These are phyloP conservation scores for Cylindrodendrum hubeiense DNA, from an alignment of 2,329 filamentous ascomycete species.

Conservation along the genomic window DNA sequence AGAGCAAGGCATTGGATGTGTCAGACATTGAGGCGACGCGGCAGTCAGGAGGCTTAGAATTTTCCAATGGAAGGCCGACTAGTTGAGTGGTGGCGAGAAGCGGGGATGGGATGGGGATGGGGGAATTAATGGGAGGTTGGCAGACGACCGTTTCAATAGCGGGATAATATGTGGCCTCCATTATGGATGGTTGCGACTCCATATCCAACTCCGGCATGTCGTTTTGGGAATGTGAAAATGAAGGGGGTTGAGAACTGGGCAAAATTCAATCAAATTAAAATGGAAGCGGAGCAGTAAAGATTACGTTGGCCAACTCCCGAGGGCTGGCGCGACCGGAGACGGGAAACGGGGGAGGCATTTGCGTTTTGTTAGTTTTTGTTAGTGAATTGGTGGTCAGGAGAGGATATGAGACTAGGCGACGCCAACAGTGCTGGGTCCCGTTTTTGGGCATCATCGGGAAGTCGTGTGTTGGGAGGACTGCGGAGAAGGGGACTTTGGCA, in stretches of 20 bases:
- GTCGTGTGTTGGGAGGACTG: not conserved
- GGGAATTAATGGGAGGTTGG: conserved; percentile 15
- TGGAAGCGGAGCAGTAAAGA: conserved; percentile 8
- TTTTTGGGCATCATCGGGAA: not conserved
- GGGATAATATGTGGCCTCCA: conserved; percentile 7
- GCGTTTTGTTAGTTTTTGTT: conserved; percentile 6
- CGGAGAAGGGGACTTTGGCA: not conserved
- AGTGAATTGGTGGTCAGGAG: not conserved
- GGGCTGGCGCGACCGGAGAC: not conserved
- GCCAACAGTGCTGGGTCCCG: not conserved
- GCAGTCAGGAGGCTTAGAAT: conserved; percentile 5
- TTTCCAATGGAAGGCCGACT: conserved; percentile 4
- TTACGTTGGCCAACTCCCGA: not conserved
- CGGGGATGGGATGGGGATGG: conserved; percentile 4
- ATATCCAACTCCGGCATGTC: not conserved
- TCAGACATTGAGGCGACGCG: conserved; percentile 6
- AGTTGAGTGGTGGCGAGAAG: conserved; percentile 17
- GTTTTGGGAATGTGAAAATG: conserved; percentile 9
- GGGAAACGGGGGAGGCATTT: conserved; percentile 13
- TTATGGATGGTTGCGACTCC: not conserved
- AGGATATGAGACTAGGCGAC: not conserved
- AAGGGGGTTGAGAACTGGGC: conserved; percentile 19
- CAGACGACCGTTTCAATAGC: conserved; percentile 6
- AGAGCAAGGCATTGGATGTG: not conserved
- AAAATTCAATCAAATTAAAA: conserved; percentile 4